A percentile compares a stretch with the other conserved stretches of the same genome.
Conservation (phyloP, 345 rosid species). For the Arabis alpina region DNA sequence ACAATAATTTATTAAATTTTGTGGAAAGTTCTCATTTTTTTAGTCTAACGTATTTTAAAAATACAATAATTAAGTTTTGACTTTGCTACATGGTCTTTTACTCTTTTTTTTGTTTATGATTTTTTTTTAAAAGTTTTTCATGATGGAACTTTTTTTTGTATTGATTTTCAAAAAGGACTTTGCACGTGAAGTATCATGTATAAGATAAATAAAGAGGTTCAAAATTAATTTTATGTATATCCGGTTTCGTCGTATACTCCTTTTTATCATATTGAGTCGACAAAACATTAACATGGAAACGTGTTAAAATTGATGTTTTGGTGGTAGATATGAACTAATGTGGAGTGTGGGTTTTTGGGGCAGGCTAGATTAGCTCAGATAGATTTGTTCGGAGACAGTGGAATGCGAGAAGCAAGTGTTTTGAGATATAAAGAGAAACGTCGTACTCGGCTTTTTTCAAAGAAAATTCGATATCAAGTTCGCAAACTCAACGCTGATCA, state of each 20-base stretch:
- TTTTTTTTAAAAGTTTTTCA: background rate
- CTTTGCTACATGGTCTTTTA: conserved; percentile 19
- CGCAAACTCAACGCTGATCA: conserved; percentile 87
- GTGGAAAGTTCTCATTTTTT: conserved; percentile 23
- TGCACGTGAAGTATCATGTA: conserved; percentile 44
- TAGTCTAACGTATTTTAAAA: conserved; percentile 10
- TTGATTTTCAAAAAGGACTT: background rate
- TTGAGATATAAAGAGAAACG: conserved; percentile 91
- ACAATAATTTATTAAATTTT: conserved; percentile 25
- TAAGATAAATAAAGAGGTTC: conserved; percentile 37
- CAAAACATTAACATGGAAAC: background rate
- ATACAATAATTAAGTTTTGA: conserved; percentile 18
- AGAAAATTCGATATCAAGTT: conserved; percentile 90
- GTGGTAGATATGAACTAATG: conserved; percentile 10
- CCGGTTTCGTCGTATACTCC: conserved; percentile 9
- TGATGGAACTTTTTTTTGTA: background rate
- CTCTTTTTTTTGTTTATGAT: background rate
- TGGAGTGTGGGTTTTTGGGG: conserved; percentile 17
- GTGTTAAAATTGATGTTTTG: too few species aligned
- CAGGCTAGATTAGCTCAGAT: conserved; percentile 87
- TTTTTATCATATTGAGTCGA: conserved; percentile 26
- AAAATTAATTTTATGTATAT: conserved; percentile 11
- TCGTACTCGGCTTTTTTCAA: conserved; percentile 80
- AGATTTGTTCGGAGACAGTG: conserved; percentile 68
- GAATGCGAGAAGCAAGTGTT: conserved; percentile 86